These are phyloP conservation scores for Zymoseptoria pseudotritici DNA, from an alignment of 2,329 filamentous ascomycete species.

Conservation along the genomic window DNA sequence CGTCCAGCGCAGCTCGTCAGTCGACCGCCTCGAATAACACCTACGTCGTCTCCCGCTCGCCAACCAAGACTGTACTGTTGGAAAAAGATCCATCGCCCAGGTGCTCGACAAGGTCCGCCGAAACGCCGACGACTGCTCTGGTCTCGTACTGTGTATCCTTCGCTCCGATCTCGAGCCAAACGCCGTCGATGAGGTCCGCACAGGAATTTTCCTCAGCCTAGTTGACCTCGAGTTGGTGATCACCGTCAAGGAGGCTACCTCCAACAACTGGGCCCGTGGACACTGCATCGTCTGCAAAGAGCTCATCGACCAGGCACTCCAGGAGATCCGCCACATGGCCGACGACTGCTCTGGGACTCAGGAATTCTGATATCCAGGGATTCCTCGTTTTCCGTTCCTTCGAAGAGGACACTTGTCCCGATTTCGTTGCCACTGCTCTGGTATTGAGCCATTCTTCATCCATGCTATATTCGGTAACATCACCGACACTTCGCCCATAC, in stretches of 20 bases:
- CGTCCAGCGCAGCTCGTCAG: conserved; percentile 20
- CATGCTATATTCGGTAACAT: conserved; percentile 98
- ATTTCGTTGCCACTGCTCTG: conserved; percentile 32
- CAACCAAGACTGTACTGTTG: conserved; percentile 47
- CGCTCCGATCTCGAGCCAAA: no score
- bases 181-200: no score
- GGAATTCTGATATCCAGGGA: conserved; percentile 92
- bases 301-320: conserved; percentile 93
- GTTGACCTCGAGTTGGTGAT: conserved; percentile 99
- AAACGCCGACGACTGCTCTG: no score
- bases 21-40: conserved; percentile 53
- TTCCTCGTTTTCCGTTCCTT: conserved; percentile 72
- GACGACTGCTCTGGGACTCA: conserved; percentile 97
- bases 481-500: no score
- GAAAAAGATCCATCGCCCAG: no score
- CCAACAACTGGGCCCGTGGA: conserved; percentile 99
- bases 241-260: conserved; percentile 99
- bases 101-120: no score
- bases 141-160: no score
- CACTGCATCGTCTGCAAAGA: conserved; percentile 99
- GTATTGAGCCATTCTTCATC: no score
- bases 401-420: no score
- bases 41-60: conserved; percentile 85
- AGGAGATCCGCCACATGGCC: conserved; percentile 95
- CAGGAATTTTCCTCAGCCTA: conserved; percentile 61